phyloP scores from a whole-genome alignment of 2,329 filamentous ascomycete genomes.

The Pseudopithomyces chartarum region DNA sequence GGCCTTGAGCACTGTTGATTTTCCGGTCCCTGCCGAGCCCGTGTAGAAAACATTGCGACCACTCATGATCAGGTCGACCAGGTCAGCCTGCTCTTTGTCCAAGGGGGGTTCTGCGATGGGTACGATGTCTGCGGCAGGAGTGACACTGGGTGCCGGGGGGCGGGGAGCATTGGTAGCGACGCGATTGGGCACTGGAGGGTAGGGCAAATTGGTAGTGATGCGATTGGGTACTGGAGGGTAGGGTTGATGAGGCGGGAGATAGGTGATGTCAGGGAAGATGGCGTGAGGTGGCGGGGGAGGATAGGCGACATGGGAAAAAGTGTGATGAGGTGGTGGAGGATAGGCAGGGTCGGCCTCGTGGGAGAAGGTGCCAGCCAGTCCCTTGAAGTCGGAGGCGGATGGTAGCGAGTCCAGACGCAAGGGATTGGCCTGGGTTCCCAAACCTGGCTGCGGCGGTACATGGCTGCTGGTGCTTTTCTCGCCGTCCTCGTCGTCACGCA shows the following conservation, averaged over 20 bases:
- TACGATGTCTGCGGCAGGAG: conserved; percentile 13
- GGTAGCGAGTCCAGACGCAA: conserved; percentile 14
- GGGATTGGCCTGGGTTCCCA: conserved; percentile 19
- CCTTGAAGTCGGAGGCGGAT: neutral
- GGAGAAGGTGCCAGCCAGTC: neutral
- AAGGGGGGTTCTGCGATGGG: conserved; percentile 37
- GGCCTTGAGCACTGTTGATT: conserved; percentile 60
- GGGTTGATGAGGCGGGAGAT: too few species aligned
- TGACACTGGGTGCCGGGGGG: neutral
- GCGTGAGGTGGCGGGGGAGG: too few species aligned
- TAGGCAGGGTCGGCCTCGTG: too few species aligned
- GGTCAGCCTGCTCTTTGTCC: conserved; percentile 53
- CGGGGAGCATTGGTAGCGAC: too few species aligned
- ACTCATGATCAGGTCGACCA: conserved; percentile 58
- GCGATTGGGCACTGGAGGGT: neutral
- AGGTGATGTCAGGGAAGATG: too few species aligned
- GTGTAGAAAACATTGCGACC: conserved; percentile 68
- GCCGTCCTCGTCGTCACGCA: conserved; percentile 7
- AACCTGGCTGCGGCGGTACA: neutral
- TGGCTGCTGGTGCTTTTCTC: neutral
- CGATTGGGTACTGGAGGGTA: neutral
- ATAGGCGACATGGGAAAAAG: too few species aligned
- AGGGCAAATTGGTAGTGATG: too few species aligned
- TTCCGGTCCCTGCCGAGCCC: conserved; percentile 66
- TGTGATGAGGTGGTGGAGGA: neutral